phyloP scores from a whole-genome alignment of 495 filamentous ascomycete species.

The Aspergillus nanangensis region DNA sequence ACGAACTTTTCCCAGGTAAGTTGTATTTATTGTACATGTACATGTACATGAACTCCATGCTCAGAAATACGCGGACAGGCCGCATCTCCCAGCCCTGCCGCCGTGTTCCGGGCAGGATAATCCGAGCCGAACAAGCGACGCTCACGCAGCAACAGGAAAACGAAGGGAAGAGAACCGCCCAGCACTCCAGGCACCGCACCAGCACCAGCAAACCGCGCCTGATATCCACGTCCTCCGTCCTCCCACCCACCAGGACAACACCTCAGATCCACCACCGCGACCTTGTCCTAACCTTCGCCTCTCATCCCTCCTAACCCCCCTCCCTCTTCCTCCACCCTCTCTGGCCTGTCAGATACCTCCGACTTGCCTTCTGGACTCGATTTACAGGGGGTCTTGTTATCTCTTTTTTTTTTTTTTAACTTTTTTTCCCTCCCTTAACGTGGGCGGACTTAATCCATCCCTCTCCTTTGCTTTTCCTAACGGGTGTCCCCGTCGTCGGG shows the following conservation, averaged over 20 bases:
- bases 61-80: conserved; percentile 38
- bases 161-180: conserved; percentile 22
- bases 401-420: conserved; percentile 10
- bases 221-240: conserved; percentile 21
- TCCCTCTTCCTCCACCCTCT: conserved; percentile 26
- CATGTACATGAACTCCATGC: no score
- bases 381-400: conserved; percentile 2
- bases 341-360: conserved; percentile 24
- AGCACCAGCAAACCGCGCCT: conserved; percentile 14
- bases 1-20: no score
- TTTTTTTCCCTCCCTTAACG: conserved; percentile 4
- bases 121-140: conserved; percentile 47
- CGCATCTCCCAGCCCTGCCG: conserved; percentile 35
- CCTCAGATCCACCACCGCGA: conserved; percentile 20
- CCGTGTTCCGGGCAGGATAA: conserved; percentile 28
- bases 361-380: conserved; percentile 12
- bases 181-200: conserved; percentile 19
- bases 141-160: conserved; percentile 27
- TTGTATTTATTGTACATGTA: no score
- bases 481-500: conserved; percentile 11
- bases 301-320: conserved; percentile 25
- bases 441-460: conserved; percentile 3
- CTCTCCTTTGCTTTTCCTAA: conserved; percentile 6
- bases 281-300: conserved; percentile 22
- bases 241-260: conserved; percentile 15